Percentiles rank a stretch among this genome's conserved stretches.
Conservation (phyloP, 495 filamentous ascomycete genomes). For the Hypoxylon fragiforme region DNA sequence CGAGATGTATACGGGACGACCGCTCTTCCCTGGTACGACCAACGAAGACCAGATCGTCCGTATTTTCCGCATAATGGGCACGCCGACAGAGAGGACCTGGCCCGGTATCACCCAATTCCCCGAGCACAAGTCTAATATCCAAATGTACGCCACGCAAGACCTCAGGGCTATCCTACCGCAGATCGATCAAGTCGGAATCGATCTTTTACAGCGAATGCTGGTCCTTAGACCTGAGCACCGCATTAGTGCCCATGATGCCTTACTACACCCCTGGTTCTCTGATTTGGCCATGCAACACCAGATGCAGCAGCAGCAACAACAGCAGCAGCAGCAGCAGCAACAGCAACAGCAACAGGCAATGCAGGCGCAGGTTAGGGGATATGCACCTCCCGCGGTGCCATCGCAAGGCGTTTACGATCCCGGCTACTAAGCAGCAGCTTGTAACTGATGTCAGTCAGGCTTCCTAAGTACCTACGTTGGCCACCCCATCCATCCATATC, state of each 20-base stretch:
- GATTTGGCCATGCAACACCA: slow-evolving; percentile 47
- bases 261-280: slow-evolving; percentile 87
- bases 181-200: slow-evolving; percentile 82
- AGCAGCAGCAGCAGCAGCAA: slow-evolving; percentile 34
- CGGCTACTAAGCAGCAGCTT: slow-evolving; percentile 34
- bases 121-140: slow-evolving; percentile 92
- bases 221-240: slow-evolving; percentile 92
- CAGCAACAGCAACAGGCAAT: slow-evolving; percentile 9
- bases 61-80: slow-evolving; percentile 97
- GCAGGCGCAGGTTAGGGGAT: slow-evolving; percentile 37
- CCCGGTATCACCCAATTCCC: slow-evolving; percentile 86
- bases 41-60: slow-evolving; percentile 95
- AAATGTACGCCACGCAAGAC: slow-evolving; percentile 93
- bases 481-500: no score
- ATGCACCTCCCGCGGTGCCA: slow-evolving; percentile 35
- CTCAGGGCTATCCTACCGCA: slow-evolving; percentile 82
- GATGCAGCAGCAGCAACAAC: slow-evolving; percentile 42
- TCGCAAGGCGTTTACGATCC: slow-evolving; percentile 36
- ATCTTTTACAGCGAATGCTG: slow-evolving; percentile 85
- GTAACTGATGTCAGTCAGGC: no score
- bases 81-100: slow-evolving; percentile 89
- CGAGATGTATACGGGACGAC: slow-evolving; percentile 93
- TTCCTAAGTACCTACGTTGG: no score
- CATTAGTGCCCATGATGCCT: slow-evolving; percentile 78
- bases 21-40: slow-evolving; percentile 91